Percentiles rank a stretch among this genome's conserved stretches.
These are phyloP conservation scores for Chenopodium album DNA, from an alignment of 148 eudicot genomes.

Conservation along the genomic window DNA sequence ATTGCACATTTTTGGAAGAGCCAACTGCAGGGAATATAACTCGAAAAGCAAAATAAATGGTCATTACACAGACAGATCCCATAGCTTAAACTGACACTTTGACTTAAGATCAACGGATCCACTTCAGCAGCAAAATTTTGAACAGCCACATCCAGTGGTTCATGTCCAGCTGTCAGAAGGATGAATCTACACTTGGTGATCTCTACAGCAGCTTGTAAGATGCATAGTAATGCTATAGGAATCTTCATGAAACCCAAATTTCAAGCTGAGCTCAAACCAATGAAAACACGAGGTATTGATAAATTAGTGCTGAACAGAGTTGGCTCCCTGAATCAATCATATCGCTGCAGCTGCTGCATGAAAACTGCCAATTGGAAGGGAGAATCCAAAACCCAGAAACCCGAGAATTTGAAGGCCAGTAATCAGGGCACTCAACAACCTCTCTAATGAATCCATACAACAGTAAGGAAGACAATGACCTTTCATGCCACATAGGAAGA, in stretches of 20 bases:
- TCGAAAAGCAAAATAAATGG: slow-evolving; percentile 69
- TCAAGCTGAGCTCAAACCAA: slow-evolving; percentile 78
- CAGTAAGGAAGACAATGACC: slow-evolving; percentile 63
- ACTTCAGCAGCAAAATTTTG: slow-evolving; percentile 40
- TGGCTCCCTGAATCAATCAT: slow-evolving; percentile 37
- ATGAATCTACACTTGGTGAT: slow-evolving; percentile 55
- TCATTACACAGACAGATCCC: slow-evolving; percentile 56
- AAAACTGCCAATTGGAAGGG: slow-evolving; percentile 66
- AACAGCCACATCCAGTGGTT: slow-evolving; percentile 63
- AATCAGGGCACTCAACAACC: no score
- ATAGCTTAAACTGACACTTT: slow-evolving; percentile 32
- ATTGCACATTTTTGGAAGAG: slow-evolving; percentile 76
- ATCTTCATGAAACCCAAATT: slow-evolving; percentile 83
- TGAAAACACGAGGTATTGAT: slow-evolving; percentile 58
- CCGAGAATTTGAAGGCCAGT: no score
- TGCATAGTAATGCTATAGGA: slow-evolving; percentile 55
- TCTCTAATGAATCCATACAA: slow-evolving; percentile 37
- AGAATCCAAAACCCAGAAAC: no score
- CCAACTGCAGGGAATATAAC: slow-evolving; percentile 77
- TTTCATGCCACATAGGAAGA: slow-evolving; percentile 76
- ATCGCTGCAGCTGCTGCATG: slow-evolving; percentile 61
- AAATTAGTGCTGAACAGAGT: slow-evolving; percentile 42
- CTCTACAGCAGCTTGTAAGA: slow-evolving; percentile 49
- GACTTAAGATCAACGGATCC: slow-evolving; percentile 32
- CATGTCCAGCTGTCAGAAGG: slow-evolving; percentile 75